Base-by-base conservation (phyloP, 1,284 basidiomycete species). In the Trametes sp. region DNA sequence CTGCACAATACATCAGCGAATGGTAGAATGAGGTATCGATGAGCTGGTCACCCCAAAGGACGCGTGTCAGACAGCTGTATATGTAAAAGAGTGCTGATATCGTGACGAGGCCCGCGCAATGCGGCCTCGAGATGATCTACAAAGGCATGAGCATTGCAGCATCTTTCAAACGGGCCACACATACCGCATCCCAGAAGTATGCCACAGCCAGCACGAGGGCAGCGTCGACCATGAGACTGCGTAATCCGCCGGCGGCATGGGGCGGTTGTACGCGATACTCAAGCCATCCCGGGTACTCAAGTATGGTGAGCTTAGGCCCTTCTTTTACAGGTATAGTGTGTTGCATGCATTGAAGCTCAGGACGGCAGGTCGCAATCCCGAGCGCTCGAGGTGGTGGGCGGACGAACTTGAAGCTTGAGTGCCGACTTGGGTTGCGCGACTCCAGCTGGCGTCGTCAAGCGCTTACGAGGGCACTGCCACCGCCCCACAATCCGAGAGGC, bases 211-310 rank as follows among this genome's bases (percentile, higher is more conserved):
- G 62, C 13, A 77, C 68, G 19, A 82, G 38, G 19, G 77, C 63
- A 5, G 73, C 74, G 68, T 82, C 81, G 42, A 71, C 24, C 76
- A 77, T 82, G 2, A 74, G 72, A 72, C 77, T 58, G 11, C 60
- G 11, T 61, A 72, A 54, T 78, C 67, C 73, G 14, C 76, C 72
- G 54, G 72, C 78, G 5, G 80, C 81, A 70, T 71, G 76, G 78
- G 79, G 80, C 60, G 84, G 82, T 62, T 85, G 81, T 35, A 89
- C 78, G 52, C 83, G 77, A 65, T 84, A 89, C 70, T 89, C 87
- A 46, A 65, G 64, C 65, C 74, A 78, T 64, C 80, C 83, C 16
- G 78, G 78, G 51, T 74, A 78, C 38, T 80, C 73, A 46, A 82
- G 69, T 48, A 88, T 69, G 11, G 77, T 76, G 61, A 88, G 79